These are phyloP conservation scores for Amanita polypyramis DNA, from an alignment of 768 basidiomycete genomes.

Conservation along the genomic window DNA sequence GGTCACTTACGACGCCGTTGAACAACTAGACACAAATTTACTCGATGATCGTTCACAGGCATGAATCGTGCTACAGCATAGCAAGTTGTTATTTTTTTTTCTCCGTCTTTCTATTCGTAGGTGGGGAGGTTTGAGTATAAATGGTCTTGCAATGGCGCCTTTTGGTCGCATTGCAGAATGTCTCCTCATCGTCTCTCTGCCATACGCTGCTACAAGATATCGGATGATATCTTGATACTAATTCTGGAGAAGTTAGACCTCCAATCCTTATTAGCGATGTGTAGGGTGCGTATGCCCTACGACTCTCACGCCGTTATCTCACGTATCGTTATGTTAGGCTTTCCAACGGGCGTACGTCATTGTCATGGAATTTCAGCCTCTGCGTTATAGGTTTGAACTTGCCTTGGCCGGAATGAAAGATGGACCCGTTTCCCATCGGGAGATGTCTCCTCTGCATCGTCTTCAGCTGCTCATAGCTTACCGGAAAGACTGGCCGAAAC, in stretches of 20 bases:
- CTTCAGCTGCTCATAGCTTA: slow-evolving; percentile 35
- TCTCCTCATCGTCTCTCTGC: slow-evolving; percentile 31
- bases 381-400: slow-evolving; percentile 41
- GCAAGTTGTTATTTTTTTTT: slow-evolving; percentile 30
- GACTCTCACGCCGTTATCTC: slow-evolving; percentile 7
- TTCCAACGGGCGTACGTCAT: slow-evolving; percentile 34
- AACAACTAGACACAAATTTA: slow-evolving; percentile 31
- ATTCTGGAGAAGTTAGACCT: slow-evolving; percentile 41
- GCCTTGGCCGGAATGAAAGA: slow-evolving; percentile 41
- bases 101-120: slow-evolving; percentile 31
- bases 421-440: slow-evolving; percentile 29
- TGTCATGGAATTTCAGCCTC: slow-evolving; percentile 35
- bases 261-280: slow-evolving; percentile 33
- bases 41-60: slow-evolving; percentile 27
- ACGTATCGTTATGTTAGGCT: slow-evolving; percentile 22
- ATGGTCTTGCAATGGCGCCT: slow-evolving; percentile 23
- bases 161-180: slow-evolving; percentile 26
- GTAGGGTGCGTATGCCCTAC: slow-evolving; percentile 24
- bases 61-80: slow-evolving; percentile 27
- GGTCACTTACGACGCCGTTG: slow-evolving; percentile 27
- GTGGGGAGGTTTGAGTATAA: slow-evolving; percentile 31
- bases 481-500: slow-evolving; percentile 37
- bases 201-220: slow-evolving; percentile 35
- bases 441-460: slow-evolving; percentile 28
- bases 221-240: slow-evolving; percentile 39